Conservation (phyloP, 2,329 filamentous ascomycete genomes). For the Aspergillus candidus region DNA sequence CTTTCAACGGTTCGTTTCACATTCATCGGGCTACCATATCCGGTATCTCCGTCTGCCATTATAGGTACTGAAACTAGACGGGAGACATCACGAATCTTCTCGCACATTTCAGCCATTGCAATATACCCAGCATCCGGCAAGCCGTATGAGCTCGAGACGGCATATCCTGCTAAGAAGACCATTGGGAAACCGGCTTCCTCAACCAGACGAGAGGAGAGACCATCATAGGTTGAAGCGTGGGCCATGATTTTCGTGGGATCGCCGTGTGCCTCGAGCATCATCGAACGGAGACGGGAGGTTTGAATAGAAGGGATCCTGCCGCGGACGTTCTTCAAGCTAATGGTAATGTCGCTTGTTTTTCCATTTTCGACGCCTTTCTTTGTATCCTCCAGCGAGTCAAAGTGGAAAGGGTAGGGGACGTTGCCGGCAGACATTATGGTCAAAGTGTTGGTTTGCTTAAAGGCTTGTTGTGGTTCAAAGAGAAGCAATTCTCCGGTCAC, state of each 20-base stretch:
- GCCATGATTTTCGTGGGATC: slow-evolving; percentile 43
- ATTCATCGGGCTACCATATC: slow-evolving; percentile 46
- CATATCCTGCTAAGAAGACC: slow-evolving; percentile 41
- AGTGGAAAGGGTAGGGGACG: no score
- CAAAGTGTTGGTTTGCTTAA: no score
- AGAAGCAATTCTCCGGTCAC: no score
- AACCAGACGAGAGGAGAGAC: slow-evolving; percentile 39
- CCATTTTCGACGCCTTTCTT: no score
- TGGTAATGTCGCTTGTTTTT: no score
- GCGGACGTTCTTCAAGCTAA: no score
- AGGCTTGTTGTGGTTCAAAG: no score
- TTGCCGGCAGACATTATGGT: no score
- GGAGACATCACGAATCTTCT: slow-evolving; percentile 40
- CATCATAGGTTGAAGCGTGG: slow-evolving; percentile 41
- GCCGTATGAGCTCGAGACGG: slow-evolving; percentile 37
- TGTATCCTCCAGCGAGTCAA: no score
- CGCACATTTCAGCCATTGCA: slow-evolving; percentile 43
- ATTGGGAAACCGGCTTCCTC: slow-evolving; percentile 45
- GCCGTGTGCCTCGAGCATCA: slow-evolving; percentile 31
- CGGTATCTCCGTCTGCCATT: slow-evolving; percentile 45
- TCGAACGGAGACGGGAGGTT: slow-evolving; percentile 26
- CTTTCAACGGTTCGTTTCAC: slow-evolving; percentile 43
- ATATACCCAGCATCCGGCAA: slow-evolving; percentile 48
- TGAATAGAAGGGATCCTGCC: slow-evolving; percentile 37
- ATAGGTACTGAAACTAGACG: slow-evolving; percentile 37